Percentiles rank a stretch among this genome's conserved stretches.
Conservation (phyloP, 1,284 basidiomycete species). For the Cryptococcus amylolentus region DNA sequence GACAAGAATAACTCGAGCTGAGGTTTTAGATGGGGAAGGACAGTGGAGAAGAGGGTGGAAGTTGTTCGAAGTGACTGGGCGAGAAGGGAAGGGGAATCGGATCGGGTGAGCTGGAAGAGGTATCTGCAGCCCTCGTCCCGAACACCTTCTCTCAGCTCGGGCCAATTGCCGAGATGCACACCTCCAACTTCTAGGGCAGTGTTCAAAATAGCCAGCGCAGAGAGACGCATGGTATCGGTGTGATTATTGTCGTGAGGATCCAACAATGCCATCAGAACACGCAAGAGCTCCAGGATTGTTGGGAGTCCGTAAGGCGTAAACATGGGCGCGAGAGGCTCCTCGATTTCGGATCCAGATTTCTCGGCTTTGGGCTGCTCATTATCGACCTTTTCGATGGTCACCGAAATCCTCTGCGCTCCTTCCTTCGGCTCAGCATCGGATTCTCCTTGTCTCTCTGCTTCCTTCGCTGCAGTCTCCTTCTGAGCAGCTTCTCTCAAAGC, state of each 20-base stretch:
- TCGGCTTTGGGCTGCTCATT: constrained; percentile 3
- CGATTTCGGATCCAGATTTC: not conserved
- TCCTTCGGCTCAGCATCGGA: constrained; percentile 5
- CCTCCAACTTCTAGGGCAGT: constrained; percentile 86
- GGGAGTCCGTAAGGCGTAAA: constrained; percentile 73
- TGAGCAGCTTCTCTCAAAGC: not conserved
- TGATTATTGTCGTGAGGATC: constrained; percentile 93
- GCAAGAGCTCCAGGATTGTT: constrained; percentile 86
- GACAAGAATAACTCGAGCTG: constrained; percentile 94
- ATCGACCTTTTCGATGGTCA: not conserved
- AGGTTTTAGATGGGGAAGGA: constrained; percentile 84
- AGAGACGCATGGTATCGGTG: constrained; percentile 91
- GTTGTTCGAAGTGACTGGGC: constrained; percentile 79
- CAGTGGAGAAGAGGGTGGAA: constrained; percentile 81
- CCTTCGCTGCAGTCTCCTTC: not conserved
- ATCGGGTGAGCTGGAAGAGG: constrained; percentile 83
- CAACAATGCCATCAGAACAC: constrained; percentile 90
- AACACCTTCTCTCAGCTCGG: constrained; percentile 48
- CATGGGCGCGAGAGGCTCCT: constrained; percentile 8
- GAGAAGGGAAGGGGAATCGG: constrained; percentile 77
- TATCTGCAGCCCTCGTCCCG: constrained; percentile 88
- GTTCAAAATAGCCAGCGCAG: constrained; percentile 82
- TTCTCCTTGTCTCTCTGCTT: not conserved
- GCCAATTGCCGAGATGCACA: constrained; percentile 63
- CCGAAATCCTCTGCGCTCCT: constrained; percentile 11